These are phyloP conservation scores for Croton setiger DNA, from an alignment of 441 rosid species.

Conservation along the genomic window DNA sequence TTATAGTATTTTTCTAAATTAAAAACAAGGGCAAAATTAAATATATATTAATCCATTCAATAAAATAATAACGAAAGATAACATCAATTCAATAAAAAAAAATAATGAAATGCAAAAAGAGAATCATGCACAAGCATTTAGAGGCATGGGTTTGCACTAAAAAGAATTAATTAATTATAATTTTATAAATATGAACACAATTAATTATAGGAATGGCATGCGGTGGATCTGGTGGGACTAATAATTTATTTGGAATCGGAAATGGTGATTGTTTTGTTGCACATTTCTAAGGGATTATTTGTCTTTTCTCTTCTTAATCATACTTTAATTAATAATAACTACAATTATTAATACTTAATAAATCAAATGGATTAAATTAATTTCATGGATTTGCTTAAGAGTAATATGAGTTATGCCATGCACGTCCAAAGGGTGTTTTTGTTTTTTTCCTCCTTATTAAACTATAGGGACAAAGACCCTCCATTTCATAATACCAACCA, in stretches of 20 bases:
- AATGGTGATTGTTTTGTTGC: conserved; percentile 16
- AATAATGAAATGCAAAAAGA: too few species aligned
- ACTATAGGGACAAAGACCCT: conserved; percentile 23
- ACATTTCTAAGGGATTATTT: conserved; percentile 10
- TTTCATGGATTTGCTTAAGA: conserved; percentile 1
- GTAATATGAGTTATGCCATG: conserved; percentile 5
- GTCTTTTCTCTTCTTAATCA: conserved; percentile 7
- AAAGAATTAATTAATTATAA: not conserved
- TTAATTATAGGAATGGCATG: conserved; percentile 14
- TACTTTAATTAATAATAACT: not conserved
- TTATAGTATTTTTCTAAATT: too few species aligned
- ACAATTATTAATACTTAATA: not conserved
- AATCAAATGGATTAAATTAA: not conserved
- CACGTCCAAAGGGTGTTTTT: conserved; percentile 19
- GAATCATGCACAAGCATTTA: not conserved
- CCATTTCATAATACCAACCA: not conserved
- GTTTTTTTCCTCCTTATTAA: not conserved
- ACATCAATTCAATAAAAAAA: too few species aligned
- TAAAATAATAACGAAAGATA: too few species aligned
- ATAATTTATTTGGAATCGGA: conserved; percentile 1
- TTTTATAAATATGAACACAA: not conserved
- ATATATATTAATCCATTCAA: too few species aligned
- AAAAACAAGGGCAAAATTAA: too few species aligned
- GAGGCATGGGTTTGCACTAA: not conserved
- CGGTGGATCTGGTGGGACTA: conserved; percentile 12